These are phyloP conservation scores for Coemansia erecta DNA, from an alignment of 192 early-diverging fungal genomes.

Conservation along the genomic window DNA sequence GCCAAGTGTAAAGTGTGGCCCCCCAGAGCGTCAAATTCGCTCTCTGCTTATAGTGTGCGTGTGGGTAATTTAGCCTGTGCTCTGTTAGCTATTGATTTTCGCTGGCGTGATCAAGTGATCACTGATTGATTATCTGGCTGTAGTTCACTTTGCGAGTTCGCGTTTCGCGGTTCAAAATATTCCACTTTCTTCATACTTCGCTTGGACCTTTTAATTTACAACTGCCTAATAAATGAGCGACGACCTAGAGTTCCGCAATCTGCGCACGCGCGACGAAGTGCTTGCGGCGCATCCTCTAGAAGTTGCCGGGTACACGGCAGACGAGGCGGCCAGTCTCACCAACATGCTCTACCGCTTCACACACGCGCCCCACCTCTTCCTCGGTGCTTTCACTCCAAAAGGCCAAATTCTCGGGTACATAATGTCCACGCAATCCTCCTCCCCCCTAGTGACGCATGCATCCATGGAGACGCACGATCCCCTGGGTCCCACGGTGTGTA, in stretches of 20 bases:
- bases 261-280: constrained; percentile 21
- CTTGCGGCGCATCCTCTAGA: constrained; percentile 17
- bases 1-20: background rate
- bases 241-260: constrained; percentile 13
- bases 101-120: too few species aligned
- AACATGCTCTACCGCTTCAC: constrained; percentile 33
- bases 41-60: background rate
- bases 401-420: constrained; percentile 58
- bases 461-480: constrained; percentile 66
- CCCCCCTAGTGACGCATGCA: constrained; percentile 56
- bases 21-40: background rate
- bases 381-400: constrained; percentile 28
- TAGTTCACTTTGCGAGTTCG: background rate
- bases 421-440: constrained; percentile 54
- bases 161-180: background rate
- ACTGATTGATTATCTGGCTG: too few species aligned
- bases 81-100: too few species aligned
- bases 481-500: constrained; percentile 59
- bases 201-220: too few species aligned
- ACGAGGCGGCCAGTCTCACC: constrained; percentile 40
- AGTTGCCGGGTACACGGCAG: constrained; percentile 19
- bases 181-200: too few species aligned
- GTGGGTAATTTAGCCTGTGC: too few species aligned
- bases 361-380: constrained; percentile 34
- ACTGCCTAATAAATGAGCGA: background rate